phyloP scores from a whole-genome alignment of 2,329 filamentous ascomycete species.

The Paecilomyces niveus region DNA sequence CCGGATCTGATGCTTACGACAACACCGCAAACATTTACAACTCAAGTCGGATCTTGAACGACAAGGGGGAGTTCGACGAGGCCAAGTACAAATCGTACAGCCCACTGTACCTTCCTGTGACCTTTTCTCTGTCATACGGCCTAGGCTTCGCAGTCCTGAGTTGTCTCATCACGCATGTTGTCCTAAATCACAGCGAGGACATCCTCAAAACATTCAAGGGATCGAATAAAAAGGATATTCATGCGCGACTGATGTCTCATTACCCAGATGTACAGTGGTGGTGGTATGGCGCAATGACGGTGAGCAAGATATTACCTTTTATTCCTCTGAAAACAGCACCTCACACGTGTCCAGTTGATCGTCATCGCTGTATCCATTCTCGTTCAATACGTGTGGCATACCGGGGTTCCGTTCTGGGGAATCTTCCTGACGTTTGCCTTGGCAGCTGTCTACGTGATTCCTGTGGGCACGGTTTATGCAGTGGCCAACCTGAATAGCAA shows the following conservation, averaged over 20 bases:
- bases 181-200: conserved; percentile 15
- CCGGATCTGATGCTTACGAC: conserved; percentile 20
- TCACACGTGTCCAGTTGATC: conserved; percentile 23
- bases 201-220: conserved; percentile 12
- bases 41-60: conserved; percentile 48
- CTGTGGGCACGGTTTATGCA: conserved; percentile 34
- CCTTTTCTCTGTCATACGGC: conserved; percentile 46
- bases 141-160: conserved; percentile 57
- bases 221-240: conserved; percentile 28
- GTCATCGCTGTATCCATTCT: conserved; percentile 28
- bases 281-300: conserved; percentile 30
- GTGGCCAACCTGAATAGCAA: conserved; percentile 36
- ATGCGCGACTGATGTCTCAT: conserved; percentile 27
- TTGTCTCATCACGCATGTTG: conserved; percentile 28
- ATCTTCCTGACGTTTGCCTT: conserved; percentile 32
- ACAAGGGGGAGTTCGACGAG: conserved; percentile 47
- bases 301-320: conserved; percentile 3
- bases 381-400: conserved; percentile 19
- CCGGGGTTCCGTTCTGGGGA: conserved; percentile 33
- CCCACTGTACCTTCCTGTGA: conserved; percentile 53
- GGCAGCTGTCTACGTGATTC: conserved; percentile 33
- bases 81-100: conserved; percentile 54
- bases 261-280: conserved; percentile 31
- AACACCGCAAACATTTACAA: conserved; percentile 50
- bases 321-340: neutral